Evolutionary conservation across 2,329 filamentous ascomycete species (phyloP).

Genomic region (Diplocarpon rosae): DNA sequence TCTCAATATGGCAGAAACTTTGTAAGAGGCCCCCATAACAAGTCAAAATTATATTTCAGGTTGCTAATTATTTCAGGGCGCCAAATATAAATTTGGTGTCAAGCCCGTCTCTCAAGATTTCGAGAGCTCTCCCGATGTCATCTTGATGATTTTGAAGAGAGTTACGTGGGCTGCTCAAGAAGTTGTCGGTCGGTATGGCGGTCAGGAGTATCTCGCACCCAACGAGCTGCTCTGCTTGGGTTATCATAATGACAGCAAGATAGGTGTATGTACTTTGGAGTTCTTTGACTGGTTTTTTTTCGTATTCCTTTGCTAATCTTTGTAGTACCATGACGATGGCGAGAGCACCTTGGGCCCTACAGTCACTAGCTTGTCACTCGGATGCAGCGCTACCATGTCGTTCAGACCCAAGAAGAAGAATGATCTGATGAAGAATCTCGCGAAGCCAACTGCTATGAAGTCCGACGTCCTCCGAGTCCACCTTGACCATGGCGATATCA

Average conservation of each 20-base stretch:
- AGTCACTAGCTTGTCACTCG: conserved; percentile 50
- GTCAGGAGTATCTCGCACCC: conserved; percentile 33
- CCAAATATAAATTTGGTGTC: conserved; percentile 56
- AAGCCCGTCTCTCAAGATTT: conserved; percentile 41
- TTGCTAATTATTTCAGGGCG: conserved; percentile 34
- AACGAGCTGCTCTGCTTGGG: conserved; percentile 54
- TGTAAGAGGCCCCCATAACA: conserved; percentile 27
- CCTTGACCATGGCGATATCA: conserved; percentile 52
- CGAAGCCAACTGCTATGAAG: neutral
- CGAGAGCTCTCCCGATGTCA: conserved; percentile 34
- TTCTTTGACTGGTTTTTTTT: neutral
- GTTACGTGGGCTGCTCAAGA: conserved; percentile 43
- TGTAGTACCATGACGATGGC: conserved; percentile 55
- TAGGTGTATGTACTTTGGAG: conserved; percentile 34
- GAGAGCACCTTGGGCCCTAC: conserved; percentile 50
- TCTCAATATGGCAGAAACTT: conserved; percentile 39
- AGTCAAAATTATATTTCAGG: neutral
- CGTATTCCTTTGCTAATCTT: conserved; percentile 12
- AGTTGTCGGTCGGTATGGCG: conserved; percentile 26
- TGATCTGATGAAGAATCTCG: conserved; percentile 11
- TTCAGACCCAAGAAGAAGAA: conserved; percentile 41
- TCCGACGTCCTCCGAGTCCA: conserved; percentile 29
- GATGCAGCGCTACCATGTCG: conserved; percentile 45
- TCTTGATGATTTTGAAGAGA: conserved; percentile 40
- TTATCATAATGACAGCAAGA: conserved; percentile 49